Evolutionary conservation across 768 basidiomycete species (phyloP).

Genomic region (Lactarius deliciosus): DNA sequence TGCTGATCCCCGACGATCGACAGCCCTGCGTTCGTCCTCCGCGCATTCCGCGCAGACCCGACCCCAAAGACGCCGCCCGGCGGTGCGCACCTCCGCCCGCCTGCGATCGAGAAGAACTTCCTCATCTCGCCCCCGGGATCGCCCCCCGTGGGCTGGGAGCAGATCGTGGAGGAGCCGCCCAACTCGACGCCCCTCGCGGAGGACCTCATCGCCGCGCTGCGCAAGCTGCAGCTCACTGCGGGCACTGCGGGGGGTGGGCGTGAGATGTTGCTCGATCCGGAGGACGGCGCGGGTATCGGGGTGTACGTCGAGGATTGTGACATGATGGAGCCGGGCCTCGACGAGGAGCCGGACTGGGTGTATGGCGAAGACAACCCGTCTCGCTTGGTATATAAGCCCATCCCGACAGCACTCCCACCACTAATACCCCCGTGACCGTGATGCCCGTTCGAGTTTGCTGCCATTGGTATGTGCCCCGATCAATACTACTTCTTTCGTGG

Average conservation of each 20-base stretch:
- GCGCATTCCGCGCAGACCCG: constrained; percentile 73
- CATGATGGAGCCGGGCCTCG: constrained; percentile 36
- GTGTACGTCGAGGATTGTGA: constrained; percentile 80
- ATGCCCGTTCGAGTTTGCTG: constrained; percentile 12
- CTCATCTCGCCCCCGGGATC: constrained; percentile 97
- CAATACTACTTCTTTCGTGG: background rate
- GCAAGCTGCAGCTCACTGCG: constrained; percentile 56
- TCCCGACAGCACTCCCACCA: constrained; percentile 60
- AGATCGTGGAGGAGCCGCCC: constrained; percentile 84
- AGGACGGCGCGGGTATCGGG: constrained; percentile 69
- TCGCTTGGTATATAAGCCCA: constrained; percentile 49
- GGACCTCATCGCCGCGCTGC: constrained; percentile 81
- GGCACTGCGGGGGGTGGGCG: constrained; percentile 35
- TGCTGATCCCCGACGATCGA: background rate
- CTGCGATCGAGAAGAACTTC: constrained; percentile 86
- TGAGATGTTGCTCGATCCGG: constrained; percentile 66
- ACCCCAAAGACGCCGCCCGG: constrained; percentile 46
- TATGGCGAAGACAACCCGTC: constrained; percentile 53
- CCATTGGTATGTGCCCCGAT: constrained; percentile 28
- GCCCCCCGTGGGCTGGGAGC: constrained; percentile 97
- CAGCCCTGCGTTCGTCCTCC: constrained; percentile 53
- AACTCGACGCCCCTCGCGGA: constrained; percentile 81
- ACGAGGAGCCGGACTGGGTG: constrained; percentile 51
- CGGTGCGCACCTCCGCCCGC: constrained; percentile 58
- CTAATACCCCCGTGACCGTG: constrained; percentile 33